phyloP scores from a whole-genome alignment of 2,329 filamentous ascomycete genomes.

The Exserohilum rostratum region DNA sequence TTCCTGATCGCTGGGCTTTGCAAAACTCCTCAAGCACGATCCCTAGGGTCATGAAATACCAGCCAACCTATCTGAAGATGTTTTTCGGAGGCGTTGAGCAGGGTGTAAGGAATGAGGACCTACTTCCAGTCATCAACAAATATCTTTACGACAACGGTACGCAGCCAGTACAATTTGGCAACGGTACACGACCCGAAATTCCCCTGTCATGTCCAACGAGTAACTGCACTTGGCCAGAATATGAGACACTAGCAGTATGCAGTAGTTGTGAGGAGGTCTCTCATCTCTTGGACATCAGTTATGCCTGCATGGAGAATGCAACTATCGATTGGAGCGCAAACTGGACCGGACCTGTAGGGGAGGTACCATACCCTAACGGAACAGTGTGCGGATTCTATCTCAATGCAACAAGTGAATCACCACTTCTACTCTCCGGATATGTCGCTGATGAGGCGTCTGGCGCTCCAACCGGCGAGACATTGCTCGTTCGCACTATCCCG shows the following conservation, averaged over 20 bases:
- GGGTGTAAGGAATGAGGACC: background rate
- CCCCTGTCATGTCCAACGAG: slow-evolving; percentile 36
- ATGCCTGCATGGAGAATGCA: no score
- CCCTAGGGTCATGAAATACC: slow-evolving; percentile 13
- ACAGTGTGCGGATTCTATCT: slow-evolving; percentile 37
- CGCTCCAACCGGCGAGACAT: slow-evolving; percentile 10
- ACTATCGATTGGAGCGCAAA: no score
- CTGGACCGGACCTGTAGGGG: no score
- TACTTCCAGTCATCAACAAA: background rate
- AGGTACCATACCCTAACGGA: slow-evolving; percentile 23
- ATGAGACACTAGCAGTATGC: slow-evolving; percentile 35
- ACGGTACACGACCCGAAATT: slow-evolving; percentile 33
- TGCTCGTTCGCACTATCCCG: slow-evolving; percentile 21
- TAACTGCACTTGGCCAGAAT: slow-evolving; percentile 37
- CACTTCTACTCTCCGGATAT: slow-evolving; percentile 34
- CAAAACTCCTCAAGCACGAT: slow-evolving; percentile 20
- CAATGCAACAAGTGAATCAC: slow-evolving; percentile 17
- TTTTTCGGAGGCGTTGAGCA: no score
- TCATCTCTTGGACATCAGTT: no score
- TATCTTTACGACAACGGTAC: slow-evolving; percentile 26
- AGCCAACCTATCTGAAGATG: background rate
- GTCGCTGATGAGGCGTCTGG: background rate
- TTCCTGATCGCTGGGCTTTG: slow-evolving; percentile 27
- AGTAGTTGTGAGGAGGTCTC: slow-evolving; percentile 32
- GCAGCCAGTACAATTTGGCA: slow-evolving; percentile 24